Evolutionary conservation across 2,329 filamentous ascomycete species (phyloP), one percentile per base, ranked within the genome.

Genomic region (Nannizziopsis barbatae): DNA sequence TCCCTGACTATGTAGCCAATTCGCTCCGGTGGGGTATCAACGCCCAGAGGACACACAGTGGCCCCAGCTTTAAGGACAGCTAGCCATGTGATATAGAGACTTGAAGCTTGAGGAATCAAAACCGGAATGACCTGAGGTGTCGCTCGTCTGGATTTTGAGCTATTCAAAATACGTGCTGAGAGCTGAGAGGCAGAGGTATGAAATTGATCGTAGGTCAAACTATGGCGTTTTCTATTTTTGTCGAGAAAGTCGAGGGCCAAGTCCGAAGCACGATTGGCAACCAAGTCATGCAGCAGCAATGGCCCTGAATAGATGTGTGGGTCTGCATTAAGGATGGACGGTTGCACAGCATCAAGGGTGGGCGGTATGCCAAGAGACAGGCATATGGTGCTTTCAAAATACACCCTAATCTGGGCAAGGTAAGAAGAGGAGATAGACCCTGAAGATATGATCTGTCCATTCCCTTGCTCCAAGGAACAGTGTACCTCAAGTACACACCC

Each of bases 41-140:
- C 73, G 52, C 83, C 83, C 49, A 95, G 69, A 0, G 89, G 88
- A 55, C 88, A 95, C 58, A 95, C 95, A 0, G 86, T 86, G 32
- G 77, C 85, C 5, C 89, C 89, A 10, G 81, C 80, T 63, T 89
- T 88, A 41, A 95, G 71, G 46, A 90, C 77, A 2, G 83, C 87
- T 39, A 95, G 65, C 53, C 86, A 76, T 1, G 85, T 74, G 49
- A 92, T 74, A 64, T 95, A 95, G 18, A 95, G 73, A 41, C 81
- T 75, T 8, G 82, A 79, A 11, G 78, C 84, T 65, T 95, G 89
- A 1, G 83, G 81, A 12, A 93, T 66, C 15, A 94, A 73, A 2
- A 95, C 69, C 0, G 89, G 88, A 33, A 95, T 73, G 32, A 94
- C 69, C 15, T 50, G 47, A 17, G 50, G 52, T 30, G 45, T 53